A percentile compares a stretch with the other conserved stretches of the same genome.
Conservation (phyloP, 257 asterid genomes). For the Eucommia ulmoides region DNA sequence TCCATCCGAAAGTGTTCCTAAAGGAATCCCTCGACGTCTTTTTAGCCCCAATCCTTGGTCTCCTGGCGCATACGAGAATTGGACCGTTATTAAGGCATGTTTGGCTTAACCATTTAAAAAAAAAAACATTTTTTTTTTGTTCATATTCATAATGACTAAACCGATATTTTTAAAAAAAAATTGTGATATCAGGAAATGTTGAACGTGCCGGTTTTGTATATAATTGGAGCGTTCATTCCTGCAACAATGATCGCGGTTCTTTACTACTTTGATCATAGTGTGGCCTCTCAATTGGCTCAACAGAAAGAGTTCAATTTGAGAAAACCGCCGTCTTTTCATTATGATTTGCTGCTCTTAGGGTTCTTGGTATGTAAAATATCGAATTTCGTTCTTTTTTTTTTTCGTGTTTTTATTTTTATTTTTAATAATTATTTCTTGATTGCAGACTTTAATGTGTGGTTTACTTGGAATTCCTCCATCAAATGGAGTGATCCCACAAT, state of each 20-base stretch:
- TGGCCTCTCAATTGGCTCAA: conserved; percentile 85
- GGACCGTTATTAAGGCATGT: conserved; percentile 82
- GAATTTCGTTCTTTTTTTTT: background rate
- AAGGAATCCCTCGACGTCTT: conserved; percentile 86
- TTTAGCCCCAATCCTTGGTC: conserved; percentile 96
- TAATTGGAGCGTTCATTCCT: conserved; percentile 73
- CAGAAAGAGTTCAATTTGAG: conserved; percentile 76
- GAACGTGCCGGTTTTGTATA: conserved; percentile 55
- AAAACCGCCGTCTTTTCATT: conserved; percentile 82
- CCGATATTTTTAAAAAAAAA: too few species aligned
- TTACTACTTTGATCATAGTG: conserved; percentile 90
- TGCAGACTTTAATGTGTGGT: conserved; percentile 75
- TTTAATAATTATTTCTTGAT: background rate
- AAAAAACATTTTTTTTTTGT: too few species aligned
- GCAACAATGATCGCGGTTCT: conserved; percentile 89
- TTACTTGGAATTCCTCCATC: conserved; percentile 85
- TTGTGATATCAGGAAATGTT: conserved; percentile 91
- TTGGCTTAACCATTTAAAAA: too few species aligned
- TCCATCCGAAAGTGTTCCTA: conserved; percentile 65
- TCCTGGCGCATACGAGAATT: conserved; percentile 73
- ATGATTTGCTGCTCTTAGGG: conserved; percentile 65
- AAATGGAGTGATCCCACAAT: conserved; percentile 86
- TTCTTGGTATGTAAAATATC: conserved; percentile 43
- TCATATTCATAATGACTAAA: too few species aligned
- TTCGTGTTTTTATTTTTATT: background rate